Evolutionary conservation across 257 asterid genomes (phyloP), one percentile per base, ranked within the genome.

Genomic region (Haberlea rhodopensis): DNA sequence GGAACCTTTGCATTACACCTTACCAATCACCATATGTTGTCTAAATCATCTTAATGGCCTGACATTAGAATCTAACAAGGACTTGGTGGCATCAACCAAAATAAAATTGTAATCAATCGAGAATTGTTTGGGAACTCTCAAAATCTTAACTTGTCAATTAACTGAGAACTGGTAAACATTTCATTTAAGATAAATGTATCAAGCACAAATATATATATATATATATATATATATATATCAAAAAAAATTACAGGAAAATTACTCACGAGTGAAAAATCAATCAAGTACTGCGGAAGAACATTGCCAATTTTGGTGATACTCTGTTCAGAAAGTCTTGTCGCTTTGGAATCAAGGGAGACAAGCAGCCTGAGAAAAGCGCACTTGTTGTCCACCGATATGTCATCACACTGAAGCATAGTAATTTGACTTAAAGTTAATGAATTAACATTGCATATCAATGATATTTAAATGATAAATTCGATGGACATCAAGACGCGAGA

Each of bases 311-410:
- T 84, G 78, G 69, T 72, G 60, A 88, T 62, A 70, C 86, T 81
- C 73, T 69, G 72, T 67, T 77, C 86, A 54, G 90, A 84, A 69
- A 91, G 88, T 73, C 76, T 66, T 7, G 94, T 73, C 49, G 88
- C 90, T 43, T 70, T 78, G 22, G 90, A 79, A 81, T 86, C 91
- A 3, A 91, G 81, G 52, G 80, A 60, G 63, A 74, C 25, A 6
- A 88, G 87, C 82, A 88, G 74, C 82, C 95, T 86, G 62, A 91
- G 75, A 43, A 88, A 75, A 29, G 87, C 91, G 65, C 92, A 84
- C 70, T 77, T 79, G 70, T 85, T 91, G 68, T 85, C 95, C 75
- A 82, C 68, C 0, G 95, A 83, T 67, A 63, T 76, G 69, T 74
- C 68, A 31, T 76, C 82, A 66, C 82, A 74, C 98, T 88, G 83